Evolutionary conservation across 768 basidiomycete genomes (phyloP), one percentile per base, ranked within the genome.

Genomic region (Leucogyrophana mollusca): DNA sequence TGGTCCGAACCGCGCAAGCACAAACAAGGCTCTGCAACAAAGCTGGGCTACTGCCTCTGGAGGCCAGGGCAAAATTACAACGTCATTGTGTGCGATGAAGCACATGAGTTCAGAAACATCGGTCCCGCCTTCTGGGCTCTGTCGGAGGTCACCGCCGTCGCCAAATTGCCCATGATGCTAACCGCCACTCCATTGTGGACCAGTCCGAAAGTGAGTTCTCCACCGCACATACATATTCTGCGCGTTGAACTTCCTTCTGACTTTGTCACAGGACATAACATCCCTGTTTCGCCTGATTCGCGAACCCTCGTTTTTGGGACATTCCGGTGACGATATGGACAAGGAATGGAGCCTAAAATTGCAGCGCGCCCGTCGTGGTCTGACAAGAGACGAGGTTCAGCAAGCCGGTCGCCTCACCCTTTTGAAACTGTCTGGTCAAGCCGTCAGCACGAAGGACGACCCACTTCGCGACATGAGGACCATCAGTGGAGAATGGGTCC

Each of bases 151-250:
- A 41, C 52, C 2, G 25, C 52, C 7, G 46, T 41, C 9, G n/a
- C 46, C 0, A 11, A 2, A 1, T 20, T 61, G 0, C 43, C 47
- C 2, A 17, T 66, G 1, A 44, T 59, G 2, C 40, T 61, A 36
- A 65, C 65, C 2, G 67, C 59, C 0, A 68, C 65, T 0, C 65
- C 67, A 1, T 49, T 68, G 2, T 64, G 60, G 32, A 66, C 62
- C 0, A 46, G 55, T 0, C 42, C 54, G 0, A 60, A 57, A 52
- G 64, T 60, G 18, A 32, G 51, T 16, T 30, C 16, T 4, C n/a
- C n/a, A n/a, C n/a, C n/a, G n/a, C n/a, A n/a, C n/a, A n/a, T n/a
- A n/a, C n/a, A n/a, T n/a, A 24, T 17, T 14, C 14, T 33, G 27
- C 43, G 23, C 30, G 34, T 43, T 11, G 11, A 2, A 1, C 35